phyloP scores from a whole-genome alignment of 495 filamentous ascomycete species.

The Hypoxylon trugodes region DNA sequence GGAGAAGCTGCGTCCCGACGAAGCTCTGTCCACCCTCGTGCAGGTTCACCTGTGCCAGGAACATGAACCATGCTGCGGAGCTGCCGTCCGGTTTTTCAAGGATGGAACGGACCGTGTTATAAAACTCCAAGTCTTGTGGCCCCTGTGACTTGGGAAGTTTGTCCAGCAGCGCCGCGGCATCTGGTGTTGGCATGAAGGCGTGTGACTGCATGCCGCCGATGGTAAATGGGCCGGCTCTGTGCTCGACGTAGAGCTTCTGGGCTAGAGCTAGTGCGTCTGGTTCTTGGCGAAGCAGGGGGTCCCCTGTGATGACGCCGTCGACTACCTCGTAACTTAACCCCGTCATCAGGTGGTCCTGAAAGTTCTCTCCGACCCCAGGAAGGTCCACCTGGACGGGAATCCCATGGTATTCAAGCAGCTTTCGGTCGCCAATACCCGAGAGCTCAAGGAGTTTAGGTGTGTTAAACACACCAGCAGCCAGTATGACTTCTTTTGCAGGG shows the following conservation, averaged over 20 bases:
- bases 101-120: background rate
- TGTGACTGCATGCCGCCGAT: too few species aligned
- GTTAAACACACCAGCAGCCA: slow-evolving; percentile 60
- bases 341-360: slow-evolving; percentile 50
- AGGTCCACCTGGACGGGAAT: slow-evolving; percentile 57
- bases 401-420: slow-evolving; percentile 54
- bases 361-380: slow-evolving; percentile 59
- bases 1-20: background rate
- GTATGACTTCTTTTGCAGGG: slow-evolving; percentile 63
- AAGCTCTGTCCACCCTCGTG: background rate
- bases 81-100: background rate
- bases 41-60: background rate
- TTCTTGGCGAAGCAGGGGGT: too few species aligned
- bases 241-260: too few species aligned
- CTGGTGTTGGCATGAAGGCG: too few species aligned
- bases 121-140: background rate
- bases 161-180: too few species aligned
- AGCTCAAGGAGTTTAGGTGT: slow-evolving; percentile 63
- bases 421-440: slow-evolving; percentile 61
- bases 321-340: too few species aligned
- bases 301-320: too few species aligned
- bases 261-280: too few species aligned
- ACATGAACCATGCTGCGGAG: background rate
- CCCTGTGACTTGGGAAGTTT: too few species aligned
- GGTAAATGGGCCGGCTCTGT: too few species aligned